These are phyloP conservation scores for Colletotrichum cordylinicola DNA, from an alignment of 2,329 filamentous ascomycete genomes.

Conservation along the genomic window DNA sequence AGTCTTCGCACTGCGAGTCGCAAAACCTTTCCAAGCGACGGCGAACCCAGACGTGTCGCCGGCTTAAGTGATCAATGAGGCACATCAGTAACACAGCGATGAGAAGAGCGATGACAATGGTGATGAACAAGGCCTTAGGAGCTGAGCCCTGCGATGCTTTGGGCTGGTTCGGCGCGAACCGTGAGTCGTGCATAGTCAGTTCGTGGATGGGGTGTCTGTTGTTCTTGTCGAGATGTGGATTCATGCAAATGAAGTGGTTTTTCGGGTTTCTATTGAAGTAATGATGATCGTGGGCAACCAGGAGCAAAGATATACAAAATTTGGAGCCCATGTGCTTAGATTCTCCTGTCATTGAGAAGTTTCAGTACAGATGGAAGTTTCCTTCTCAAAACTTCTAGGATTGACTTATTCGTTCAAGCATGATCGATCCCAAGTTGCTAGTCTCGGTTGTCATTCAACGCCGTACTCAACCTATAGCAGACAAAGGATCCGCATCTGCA, in stretches of 20 bases:
- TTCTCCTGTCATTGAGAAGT: not conserved
- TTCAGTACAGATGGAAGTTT: not conserved
- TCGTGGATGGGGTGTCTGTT: fast-evolving
- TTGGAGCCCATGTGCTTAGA: fast-evolving
- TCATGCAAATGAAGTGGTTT: not conserved
- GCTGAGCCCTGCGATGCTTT: not conserved
- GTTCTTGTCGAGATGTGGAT: fast-evolving
- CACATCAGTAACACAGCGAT: not conserved
- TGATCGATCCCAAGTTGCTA: not conserved
- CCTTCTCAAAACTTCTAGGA: not conserved
- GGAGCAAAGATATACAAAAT: not conserved
- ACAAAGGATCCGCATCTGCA: not conserved
- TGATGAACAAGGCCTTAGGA: not conserved
- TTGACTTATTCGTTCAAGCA: not conserved
- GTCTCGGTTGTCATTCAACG: not conserved
- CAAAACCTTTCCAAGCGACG: not conserved
- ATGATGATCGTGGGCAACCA: not conserved
- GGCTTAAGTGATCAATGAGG: not conserved
- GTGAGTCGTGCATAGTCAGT: not conserved
- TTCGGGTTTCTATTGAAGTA: not conserved
- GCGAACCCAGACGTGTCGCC: not conserved
- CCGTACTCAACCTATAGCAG: not conserved
- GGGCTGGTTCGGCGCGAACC: not conserved
- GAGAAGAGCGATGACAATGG: not conserved
- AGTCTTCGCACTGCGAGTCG: not conserved